Evolutionary conservation across 2,329 filamentous ascomycete species (phyloP).

Genomic region (Cladobotryum mycophilum): DNA sequence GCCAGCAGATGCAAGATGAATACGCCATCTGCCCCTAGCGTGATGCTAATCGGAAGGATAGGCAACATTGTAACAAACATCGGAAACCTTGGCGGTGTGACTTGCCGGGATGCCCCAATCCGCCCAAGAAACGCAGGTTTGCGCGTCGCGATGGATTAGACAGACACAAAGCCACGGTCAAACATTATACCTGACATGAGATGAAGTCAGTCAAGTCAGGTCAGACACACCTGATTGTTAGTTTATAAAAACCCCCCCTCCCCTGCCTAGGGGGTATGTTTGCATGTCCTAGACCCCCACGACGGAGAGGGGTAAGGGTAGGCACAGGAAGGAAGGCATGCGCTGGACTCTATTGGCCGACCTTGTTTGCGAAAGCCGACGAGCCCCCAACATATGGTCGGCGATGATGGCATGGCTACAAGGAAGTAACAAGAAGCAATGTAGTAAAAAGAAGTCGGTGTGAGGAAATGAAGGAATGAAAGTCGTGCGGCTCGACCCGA

Average conservation of each 20-base stretch:
- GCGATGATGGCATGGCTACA: background rate
- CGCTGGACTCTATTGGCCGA: background rate
- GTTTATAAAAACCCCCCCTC: background rate
- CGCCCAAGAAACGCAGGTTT: slow-evolving; percentile 35
- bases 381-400: background rate
- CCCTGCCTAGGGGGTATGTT: background rate
- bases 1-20: background rate
- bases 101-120: slow-evolving; percentile 34
- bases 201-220: background rate
- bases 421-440: background rate
- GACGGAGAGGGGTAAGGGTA: background rate
- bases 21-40: slow-evolving; percentile 2
- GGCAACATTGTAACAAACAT: slow-evolving; percentile 39
- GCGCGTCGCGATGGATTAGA: slow-evolving; percentile 37
- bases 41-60: slow-evolving; percentile 16
- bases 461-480: background rate
- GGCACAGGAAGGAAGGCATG: background rate
- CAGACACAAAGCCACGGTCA: slow-evolving; percentile 34
- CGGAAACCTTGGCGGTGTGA: slow-evolving; percentile 36
- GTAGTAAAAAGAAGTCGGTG: slow-evolving; percentile 2
- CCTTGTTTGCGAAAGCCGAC: background rate
- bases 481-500: slow-evolving; percentile 8
- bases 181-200: slow-evolving; percentile 27
- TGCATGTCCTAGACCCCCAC: background rate
- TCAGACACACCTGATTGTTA: background rate